A percentile compares a stretch with the other conserved stretches of the same genome.
Conservation (phyloP, 2,329 filamentous ascomycete genomes). For the Lecanicillium sp. region DNA sequence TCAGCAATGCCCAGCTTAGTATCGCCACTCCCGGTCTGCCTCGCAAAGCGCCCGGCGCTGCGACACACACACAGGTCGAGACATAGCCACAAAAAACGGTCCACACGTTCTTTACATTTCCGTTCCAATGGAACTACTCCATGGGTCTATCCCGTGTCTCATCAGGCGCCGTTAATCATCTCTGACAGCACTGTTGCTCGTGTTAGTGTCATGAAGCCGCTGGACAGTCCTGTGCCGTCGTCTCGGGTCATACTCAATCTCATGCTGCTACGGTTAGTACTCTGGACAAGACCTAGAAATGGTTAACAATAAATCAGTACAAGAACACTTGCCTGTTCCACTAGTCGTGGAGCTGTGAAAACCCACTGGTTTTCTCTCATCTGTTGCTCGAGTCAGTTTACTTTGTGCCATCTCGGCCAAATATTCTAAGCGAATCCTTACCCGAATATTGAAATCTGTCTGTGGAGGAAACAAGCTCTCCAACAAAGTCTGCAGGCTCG, state of each 20-base stretch:
- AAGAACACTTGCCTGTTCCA: background rate
- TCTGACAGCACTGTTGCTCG: background rate
- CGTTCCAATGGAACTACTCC: conserved; percentile 13
- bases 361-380: conserved; percentile 26
- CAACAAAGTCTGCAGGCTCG: conserved; percentile 21
- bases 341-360: conserved; percentile 21
- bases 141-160: background rate
- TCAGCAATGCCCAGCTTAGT: background rate
- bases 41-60: conserved; percentile 2
- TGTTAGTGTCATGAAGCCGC: background rate
- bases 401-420: background rate
- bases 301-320: background rate
- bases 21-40: conserved; percentile 1
- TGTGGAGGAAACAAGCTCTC: conserved; percentile 22
- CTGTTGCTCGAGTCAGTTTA: conserved; percentile 18
- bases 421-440: conserved; percentile 17
- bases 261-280: background rate
- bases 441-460: conserved; percentile 24
- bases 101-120: conserved; percentile 2
- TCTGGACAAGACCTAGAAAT: background rate
- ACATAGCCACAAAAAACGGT: background rate
- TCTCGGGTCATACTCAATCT: conserved; percentile 3
- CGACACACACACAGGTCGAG: no score
- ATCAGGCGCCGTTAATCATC: background rate
- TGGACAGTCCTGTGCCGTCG: background rate